These are phyloP conservation scores for Coelastrella sp. DNA, from an alignment of 139 green algal genomes.

Conservation along the genomic window DNA sequence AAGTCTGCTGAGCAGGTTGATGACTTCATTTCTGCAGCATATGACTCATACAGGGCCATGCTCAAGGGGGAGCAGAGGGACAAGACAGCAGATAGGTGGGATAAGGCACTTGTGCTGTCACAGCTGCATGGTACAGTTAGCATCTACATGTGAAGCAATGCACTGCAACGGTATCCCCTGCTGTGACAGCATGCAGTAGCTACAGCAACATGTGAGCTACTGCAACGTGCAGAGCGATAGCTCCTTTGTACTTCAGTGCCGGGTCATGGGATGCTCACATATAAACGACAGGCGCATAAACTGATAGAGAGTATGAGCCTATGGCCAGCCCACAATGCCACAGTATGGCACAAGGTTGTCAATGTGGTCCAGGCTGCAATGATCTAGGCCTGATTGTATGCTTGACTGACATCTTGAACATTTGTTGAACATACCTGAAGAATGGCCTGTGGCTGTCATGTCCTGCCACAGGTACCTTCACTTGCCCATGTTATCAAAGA, in stretches of 20 bases:
- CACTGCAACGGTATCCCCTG: conserved; percentile 47
- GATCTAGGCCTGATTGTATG: too few species aligned
- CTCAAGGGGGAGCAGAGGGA: conserved; percentile 24
- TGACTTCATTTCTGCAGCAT: conserved; percentile 32
- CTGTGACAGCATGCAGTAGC: neutral
- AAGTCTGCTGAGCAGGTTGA: conserved; percentile 23
- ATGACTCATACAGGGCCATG: conserved; percentile 41
- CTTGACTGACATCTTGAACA: neutral
- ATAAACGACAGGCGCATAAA: too few species aligned
- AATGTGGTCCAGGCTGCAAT: neutral
- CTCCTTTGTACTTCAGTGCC: too few species aligned
- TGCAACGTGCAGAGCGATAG: too few species aligned
- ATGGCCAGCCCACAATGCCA: neutral
- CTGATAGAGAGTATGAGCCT: too few species aligned
- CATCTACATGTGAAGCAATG: too few species aligned
- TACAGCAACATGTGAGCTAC: too few species aligned
- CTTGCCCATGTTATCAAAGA: conserved; percentile 36
- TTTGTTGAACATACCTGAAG: conserved; percentile 45
- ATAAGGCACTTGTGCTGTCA: too few species aligned
- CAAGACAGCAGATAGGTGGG: neutral
- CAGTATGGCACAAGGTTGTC: neutral
- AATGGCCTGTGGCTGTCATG: conserved; percentile 57
- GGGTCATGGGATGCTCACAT: too few species aligned
- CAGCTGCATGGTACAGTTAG: too few species aligned
- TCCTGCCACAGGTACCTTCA: conserved; percentile 54